Conservation (phyloP, 331 rosid species). For the Acacia concinna region DNA sequence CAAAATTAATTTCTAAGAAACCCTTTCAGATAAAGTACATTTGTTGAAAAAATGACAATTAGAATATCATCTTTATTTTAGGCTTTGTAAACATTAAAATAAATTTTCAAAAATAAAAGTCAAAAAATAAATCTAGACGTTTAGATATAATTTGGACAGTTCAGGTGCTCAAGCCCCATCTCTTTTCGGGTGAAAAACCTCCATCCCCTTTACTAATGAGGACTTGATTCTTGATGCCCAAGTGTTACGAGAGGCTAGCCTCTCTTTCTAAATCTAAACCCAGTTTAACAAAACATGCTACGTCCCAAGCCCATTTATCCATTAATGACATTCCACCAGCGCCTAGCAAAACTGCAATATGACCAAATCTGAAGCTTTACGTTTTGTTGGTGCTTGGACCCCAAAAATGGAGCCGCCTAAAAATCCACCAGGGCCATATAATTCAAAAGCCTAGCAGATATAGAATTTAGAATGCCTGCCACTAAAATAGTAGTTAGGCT, state of each 20-base stretch:
- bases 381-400: constrained; percentile 53
- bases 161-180: too few species aligned
- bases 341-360: constrained; percentile 62
- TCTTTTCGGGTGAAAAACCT: too few species aligned
- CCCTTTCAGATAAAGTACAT: too few species aligned
- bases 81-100: background rate
- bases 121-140: too few species aligned
- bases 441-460: constrained; percentile 71
- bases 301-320: constrained; percentile 75
- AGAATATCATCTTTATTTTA: too few species aligned
- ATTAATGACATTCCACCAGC: constrained; percentile 73
- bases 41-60: too few species aligned
- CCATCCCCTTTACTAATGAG: too few species aligned
- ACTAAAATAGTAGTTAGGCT: constrained; percentile 63
- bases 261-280: background rate
- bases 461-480: constrained; percentile 66
- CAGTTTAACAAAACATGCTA: background rate
- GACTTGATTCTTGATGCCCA: too few species aligned
- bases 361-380: constrained; percentile 53
- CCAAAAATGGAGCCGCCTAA: constrained; percentile 64
- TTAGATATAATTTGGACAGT: accelerated
- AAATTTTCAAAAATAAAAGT: too few species aligned
- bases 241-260: background rate
- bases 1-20: too few species aligned
- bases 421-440: constrained; percentile 78